Base-by-base conservation (phyloP, 2,329 filamentous ascomycete genomes). In the Phyllachora maydis region DNA sequence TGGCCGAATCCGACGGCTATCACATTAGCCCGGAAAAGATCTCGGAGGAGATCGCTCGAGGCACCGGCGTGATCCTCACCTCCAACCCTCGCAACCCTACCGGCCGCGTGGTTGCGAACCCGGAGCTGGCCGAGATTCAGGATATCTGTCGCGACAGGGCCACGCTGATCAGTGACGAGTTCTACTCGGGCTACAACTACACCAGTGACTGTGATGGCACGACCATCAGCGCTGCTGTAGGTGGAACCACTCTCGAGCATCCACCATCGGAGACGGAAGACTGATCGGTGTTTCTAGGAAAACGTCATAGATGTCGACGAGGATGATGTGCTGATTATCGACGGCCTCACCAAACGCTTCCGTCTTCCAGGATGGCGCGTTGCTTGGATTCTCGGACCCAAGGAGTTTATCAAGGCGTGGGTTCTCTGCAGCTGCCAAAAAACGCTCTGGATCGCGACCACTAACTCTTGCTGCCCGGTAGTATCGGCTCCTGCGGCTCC, bases 111-210 rank as follows among this genome's bases (percentile, higher is more conserved):
- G 70, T 93, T 13, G 63, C 65, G 38, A 82, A 83, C 43, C 75
- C 79, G 0, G 77, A 92, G 47, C 58, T 95, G 31, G 72, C 75
- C 11, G 66, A 85, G 49, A 92, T 93, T 38, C 83, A 95, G 47
- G 78, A 92, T 41, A 74, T 92, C 37, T 91, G 82, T 56, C 71
- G 82, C 41, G 78, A 82, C 35, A 70, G 82, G 26, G 82, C 82
- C 3, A 95, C 85, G 1, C 58, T 95, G 26, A 83, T 95, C 45
- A 79, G 83, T 52, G 85, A 95, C 42, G 85, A 95, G 50, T 95
- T 95, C 59, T 95, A 95, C 54, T 71, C 72, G 8, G 81, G 83
- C 12, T 95, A 93, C 59, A 92, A 92, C 53, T 95, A 95, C 55
- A 90, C 79, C 17, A 78, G 68, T 36, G 62, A 82, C 52, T 95